These are phyloP conservation scores for Chloridella minuta DNA, from an alignment of 352 stramenopile species.

Conservation along the genomic window DNA sequence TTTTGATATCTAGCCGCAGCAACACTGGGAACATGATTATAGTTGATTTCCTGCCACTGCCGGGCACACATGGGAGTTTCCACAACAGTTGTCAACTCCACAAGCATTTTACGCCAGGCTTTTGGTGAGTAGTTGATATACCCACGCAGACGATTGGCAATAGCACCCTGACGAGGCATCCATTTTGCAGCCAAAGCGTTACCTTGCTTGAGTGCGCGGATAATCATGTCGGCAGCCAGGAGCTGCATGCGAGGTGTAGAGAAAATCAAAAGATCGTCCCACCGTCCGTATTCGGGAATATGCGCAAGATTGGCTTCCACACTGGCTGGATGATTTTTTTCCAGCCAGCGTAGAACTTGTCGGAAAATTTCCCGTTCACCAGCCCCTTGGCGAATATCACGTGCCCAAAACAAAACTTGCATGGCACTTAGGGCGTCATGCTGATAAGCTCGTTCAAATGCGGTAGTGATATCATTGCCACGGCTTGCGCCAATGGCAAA, in stretches of 20 bases:
- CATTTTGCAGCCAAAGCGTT: conserved; percentile 10
- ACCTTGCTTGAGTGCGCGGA: not conserved
- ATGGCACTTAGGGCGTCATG: not conserved
- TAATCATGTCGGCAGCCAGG: not conserved
- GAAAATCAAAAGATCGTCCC: not conserved
- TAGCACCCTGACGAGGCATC: conserved; percentile 8
- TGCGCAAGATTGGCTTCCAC: not conserved
- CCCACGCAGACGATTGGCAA: not conserved
- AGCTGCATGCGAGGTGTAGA: not conserved
- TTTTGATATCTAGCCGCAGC: conserved; percentile 4
- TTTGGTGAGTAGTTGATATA: conserved; percentile 1
- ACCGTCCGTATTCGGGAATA: conserved; percentile 3
- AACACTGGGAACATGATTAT: not conserved
- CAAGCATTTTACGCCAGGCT: conserved; percentile 7
- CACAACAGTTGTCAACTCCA: conserved; percentile 11
- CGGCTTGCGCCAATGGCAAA: conserved; percentile 10
- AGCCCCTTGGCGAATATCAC: not conserved
- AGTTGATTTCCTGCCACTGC: not conserved
- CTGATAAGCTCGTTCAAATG: conserved; percentile 2
- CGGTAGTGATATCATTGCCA: not conserved
- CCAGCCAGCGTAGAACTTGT: not conserved
- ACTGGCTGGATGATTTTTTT: not conserved
- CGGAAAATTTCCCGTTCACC: conserved; percentile 5
- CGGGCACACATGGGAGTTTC: conserved; percentile 10
- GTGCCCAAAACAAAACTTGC: conserved; percentile 12